phyloP scores from a whole-genome alignment of 1,284 basidiomycete species.

The Stygiomarasmius scandens region DNA sequence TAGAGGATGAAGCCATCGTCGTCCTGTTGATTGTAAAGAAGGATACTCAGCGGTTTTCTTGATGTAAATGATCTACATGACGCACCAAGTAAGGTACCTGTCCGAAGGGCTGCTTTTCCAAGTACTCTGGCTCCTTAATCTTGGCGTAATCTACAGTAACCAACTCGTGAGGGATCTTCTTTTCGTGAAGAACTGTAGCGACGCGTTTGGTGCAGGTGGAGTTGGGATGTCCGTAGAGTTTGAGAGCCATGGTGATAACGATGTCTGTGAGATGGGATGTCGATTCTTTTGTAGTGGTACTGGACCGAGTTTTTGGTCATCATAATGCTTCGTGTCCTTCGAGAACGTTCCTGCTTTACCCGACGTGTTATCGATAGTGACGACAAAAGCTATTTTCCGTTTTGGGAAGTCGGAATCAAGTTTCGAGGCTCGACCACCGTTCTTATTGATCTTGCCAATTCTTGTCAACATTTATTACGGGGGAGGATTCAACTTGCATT shows the following conservation, averaged over 20 bases:
- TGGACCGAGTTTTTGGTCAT: too few relatives aligned
- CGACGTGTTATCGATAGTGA: too few relatives aligned
- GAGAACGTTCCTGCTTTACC: too few relatives aligned
- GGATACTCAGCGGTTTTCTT: background rate
- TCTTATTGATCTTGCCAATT: too few relatives aligned
- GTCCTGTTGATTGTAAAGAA: constrained; percentile 25
- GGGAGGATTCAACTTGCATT: too few relatives aligned
- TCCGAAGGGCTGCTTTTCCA: constrained; percentile 62
- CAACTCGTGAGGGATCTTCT: constrained; percentile 31
- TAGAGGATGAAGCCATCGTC: constrained; percentile 43
- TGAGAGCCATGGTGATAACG: constrained; percentile 39
- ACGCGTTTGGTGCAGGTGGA: constrained; percentile 41
- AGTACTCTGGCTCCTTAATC: constrained; percentile 42
- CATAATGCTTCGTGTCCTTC: too few relatives aligned
- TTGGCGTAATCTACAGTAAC: background rate
- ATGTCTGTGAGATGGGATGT: too few relatives aligned
- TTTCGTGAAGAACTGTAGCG: constrained; percentile 26
- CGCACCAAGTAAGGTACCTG: constrained; percentile 61
- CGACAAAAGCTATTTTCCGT: too few relatives aligned
- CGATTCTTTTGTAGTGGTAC: too few relatives aligned
- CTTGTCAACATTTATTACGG: too few relatives aligned
- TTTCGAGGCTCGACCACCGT: too few relatives aligned
- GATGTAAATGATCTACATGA: background rate
- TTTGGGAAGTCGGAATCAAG: too few relatives aligned
- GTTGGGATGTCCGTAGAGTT: constrained; percentile 41